Evolutionary conservation across 2,329 filamentous ascomycete species (phyloP).

Genomic region (Cladosporium sp.): DNA sequence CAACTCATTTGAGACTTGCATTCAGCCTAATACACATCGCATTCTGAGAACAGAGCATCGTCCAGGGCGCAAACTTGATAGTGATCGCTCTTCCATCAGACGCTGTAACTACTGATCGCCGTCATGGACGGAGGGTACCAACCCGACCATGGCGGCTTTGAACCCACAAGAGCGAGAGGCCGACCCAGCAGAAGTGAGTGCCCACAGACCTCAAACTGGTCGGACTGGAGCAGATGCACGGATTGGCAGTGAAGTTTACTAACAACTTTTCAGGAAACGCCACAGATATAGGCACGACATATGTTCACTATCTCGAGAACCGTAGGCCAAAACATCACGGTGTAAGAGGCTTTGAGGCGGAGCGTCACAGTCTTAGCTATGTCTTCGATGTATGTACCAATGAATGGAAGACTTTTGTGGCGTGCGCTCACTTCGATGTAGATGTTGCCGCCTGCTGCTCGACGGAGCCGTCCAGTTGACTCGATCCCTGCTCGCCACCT

Average conservation of each 20-base stretch:
- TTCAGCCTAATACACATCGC: not conserved
- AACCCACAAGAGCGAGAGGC: slow-evolving; percentile 19
- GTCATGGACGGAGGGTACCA: slow-evolving; percentile 26
- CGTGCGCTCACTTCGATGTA: slow-evolving; percentile 33
- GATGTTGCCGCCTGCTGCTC: slow-evolving; percentile 82
- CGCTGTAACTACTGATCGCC: slow-evolving; percentile 6
- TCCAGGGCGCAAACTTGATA: not conserved
- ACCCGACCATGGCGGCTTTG: slow-evolving; percentile 25
- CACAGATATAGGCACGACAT: slow-evolving; percentile 33
- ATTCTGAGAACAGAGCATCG: not conserved
- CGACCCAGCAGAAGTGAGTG: slow-evolving; percentile 19
- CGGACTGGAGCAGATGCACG: not conserved
- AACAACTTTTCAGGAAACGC: slow-evolving; percentile 23
- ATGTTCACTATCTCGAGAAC: slow-evolving; percentile 77
- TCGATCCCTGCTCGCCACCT: slow-evolving; percentile 91
- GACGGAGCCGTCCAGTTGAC: slow-evolving; percentile 71
- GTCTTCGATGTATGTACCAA: slow-evolving; percentile 69
- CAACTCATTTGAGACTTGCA: not conserved
- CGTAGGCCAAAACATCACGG: slow-evolving; percentile 73
- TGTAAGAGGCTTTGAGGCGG: slow-evolving; percentile 67
- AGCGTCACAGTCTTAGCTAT: slow-evolving; percentile 83
- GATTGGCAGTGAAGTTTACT: not conserved
- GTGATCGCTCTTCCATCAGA: too few relatives aligned
- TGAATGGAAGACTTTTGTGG: slow-evolving; percentile 4
- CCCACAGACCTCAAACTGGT: not conserved